Evolutionary conservation across 75 land plant genomes (phyloP).

Genomic region (Sequoiadendron giganteum): DNA sequence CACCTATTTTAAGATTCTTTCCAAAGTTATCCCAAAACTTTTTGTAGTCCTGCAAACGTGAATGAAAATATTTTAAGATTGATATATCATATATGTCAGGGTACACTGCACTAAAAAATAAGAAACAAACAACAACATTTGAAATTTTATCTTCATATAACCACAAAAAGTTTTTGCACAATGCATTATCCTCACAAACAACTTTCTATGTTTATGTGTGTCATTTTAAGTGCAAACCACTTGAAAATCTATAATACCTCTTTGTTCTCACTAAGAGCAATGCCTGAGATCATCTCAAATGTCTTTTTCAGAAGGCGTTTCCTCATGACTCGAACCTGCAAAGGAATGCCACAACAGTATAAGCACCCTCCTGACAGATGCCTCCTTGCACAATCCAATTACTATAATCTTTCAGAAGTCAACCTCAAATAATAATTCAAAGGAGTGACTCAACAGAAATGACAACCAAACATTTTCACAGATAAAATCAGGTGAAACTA

Average conservation of each 20-base stretch:
- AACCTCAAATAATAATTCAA: neutral
- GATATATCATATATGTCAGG: neutral
- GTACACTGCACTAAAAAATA: too few relatives aligned
- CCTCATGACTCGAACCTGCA: slow-evolving; percentile 94
- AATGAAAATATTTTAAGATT: neutral
- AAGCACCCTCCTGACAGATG: neutral
- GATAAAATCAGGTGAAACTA: neutral
- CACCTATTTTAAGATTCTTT: slow-evolving; percentile 85
- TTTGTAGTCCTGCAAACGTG: slow-evolving; percentile 71
- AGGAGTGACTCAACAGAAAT: neutral
- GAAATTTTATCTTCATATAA: neutral
- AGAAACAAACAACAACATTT: neutral
- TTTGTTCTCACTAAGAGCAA: slow-evolving; percentile 82
- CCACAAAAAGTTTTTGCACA: neutral
- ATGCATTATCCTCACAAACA: neutral
- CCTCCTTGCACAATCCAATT: neutral
- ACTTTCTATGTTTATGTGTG: neutral
- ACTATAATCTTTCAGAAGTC: neutral
- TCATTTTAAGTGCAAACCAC: neutral
- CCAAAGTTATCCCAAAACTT: slow-evolving; percentile 95
- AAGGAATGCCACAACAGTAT: neutral
- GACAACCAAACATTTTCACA: neutral
- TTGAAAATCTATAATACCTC: slow-evolving; percentile 57
- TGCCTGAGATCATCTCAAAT: slow-evolving; percentile 95
- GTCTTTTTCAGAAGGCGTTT: slow-evolving; percentile 94